phyloP scores from a whole-genome alignment of 805 yeast genomes.

The Trichomonascus vanleenenianus region DNA sequence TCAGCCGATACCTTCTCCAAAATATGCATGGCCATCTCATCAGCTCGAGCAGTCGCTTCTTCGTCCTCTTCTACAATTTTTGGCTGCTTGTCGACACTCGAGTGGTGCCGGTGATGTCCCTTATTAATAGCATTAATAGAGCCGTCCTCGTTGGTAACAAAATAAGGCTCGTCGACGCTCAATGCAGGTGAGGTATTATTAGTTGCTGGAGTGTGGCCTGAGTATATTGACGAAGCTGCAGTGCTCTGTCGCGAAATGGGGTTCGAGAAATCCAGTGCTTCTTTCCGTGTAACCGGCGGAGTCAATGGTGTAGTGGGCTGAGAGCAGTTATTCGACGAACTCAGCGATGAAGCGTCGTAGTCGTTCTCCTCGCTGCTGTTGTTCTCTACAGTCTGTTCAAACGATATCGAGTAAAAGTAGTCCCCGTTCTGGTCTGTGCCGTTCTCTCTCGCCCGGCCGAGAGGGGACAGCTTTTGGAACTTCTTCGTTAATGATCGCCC shows the following conservation, averaged over 20 bases:
- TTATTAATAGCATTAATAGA: neutral
- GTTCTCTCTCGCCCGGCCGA: neutral
- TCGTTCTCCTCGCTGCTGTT: too few species aligned
- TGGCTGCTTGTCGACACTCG: neutral
- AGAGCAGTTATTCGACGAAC: too few species aligned
- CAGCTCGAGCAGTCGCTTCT: slow-evolving; percentile 22
- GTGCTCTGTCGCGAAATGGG: neutral
- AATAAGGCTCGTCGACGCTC: slow-evolving; percentile 4
- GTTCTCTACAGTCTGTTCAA: slow-evolving; percentile 13
- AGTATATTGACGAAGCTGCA: slow-evolving; percentile 1
- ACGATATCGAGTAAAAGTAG: slow-evolving; percentile 16
- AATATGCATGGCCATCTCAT: slow-evolving; percentile 29
- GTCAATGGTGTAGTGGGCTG: neutral
- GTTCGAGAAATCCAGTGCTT: too few species aligned
- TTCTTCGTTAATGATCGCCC: slow-evolving; percentile 15
- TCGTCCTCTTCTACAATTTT: slow-evolving; percentile 10
- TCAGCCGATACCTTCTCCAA: slow-evolving; percentile 24
- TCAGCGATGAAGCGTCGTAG: too few species aligned
- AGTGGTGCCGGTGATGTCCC: neutral
- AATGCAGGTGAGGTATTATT: neutral
- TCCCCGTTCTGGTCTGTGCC: slow-evolving; percentile 3
- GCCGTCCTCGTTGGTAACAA: slow-evolving; percentile 8
- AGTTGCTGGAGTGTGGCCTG: neutral
- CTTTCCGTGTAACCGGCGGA: neutral
- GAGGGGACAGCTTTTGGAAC: slow-evolving; percentile 11